Evolutionary conservation across 805 yeast genomes (phyloP), one percentile per base, ranked within the genome.

Genomic region (Lachancea mirantina): DNA sequence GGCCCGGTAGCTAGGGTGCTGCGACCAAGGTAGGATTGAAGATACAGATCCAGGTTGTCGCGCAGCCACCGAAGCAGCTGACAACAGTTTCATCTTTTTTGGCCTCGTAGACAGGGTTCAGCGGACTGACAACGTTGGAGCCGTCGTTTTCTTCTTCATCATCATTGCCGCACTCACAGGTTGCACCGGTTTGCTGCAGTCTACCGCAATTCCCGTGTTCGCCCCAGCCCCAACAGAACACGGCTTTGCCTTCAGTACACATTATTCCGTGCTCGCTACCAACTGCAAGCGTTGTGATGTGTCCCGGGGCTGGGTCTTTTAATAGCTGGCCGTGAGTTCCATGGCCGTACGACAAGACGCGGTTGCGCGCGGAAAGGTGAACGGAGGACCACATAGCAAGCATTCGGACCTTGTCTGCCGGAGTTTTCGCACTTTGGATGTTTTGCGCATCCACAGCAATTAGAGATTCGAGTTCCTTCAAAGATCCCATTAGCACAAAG

Each of bases 161-260:
- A 15, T 29, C 34, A 10, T 19, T 14, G 13, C 13, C 13, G 4
- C 9, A 15, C 4, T n/a, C 23, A 11, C 32, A 7, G 13, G 32
- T 25, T 17, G 23, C 16, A 13, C 9, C 10, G 11, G 28, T 19
- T 10, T 23, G 24, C 8, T 22, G 22, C 14, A 18, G 50, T 1
- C 35, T 30, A 0, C 95, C 95, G 59, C 97, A 89, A 52, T 89
- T 89, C 0, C 98, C 98, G 56, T 89, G 98, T 50, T 92, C 97
- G 9, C 96, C 96, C 98, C 98, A 89, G 1, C 98, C 98, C 97
- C 97, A 92, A 2, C 88, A 70, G 34, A 50, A 61, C 0, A 87
- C 78, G 6, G 36, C 30, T 23, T 23, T 32, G 9, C 26, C 38
- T 2, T 25, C 28, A 3, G 45, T 32, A 5, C 55, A 50, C 8